Base-by-base conservation (phyloP, 2,329 filamentous ascomycete genomes). In the Penicillium digitatum region DNA sequence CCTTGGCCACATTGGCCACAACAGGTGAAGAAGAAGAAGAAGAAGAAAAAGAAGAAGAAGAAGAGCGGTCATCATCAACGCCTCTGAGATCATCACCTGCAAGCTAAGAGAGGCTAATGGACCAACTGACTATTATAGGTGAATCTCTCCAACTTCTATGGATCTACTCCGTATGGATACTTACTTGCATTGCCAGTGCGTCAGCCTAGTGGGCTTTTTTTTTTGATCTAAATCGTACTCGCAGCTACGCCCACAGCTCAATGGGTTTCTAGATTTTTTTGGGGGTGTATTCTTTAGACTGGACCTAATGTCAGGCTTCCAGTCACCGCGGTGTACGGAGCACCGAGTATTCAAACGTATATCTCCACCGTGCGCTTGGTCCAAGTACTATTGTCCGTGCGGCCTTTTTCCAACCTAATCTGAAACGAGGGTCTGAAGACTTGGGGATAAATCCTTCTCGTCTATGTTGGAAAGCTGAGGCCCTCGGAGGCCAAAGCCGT, bases 21-120 rank as follows among this genome's bases (percentile, higher is more conserved):
- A 40, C 49, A 29, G 24, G 34, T 34, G 20, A 48, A 52, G 32
- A 29, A 37, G 37, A 9, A 44, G 34, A 48, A 27, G n/a, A 26
- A n/a, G n/a, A n/a, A n/a, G n/a, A n/a, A n/a, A n/a, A n/a, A n/a
- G 20, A 48, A 52, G 32, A 29, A 37, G 37, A 9, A 44, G 34
- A 48, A 27, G n/a, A 26, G 37, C 20, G 48, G 32, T 27, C 48
- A 51, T 43, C 16, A 12, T 51, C 9, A 29, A 52, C 59, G 55
- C 50, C 50, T 53, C 40, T 60, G 53, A 55, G 29, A 48, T 56
- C 55, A 61, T 54, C 22, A n/a, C 22, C 40, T 59, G 53, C 56
- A 51, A 50, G 52, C 48, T 48, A 42, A 44, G 52, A n/a, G 50
- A 48, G 22, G 32, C 52, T 31, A 42, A 51, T 18, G 9, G 26